These are phyloP conservation scores for Bjerkandera adusta DNA, from an alignment of 1,284 basidiomycete species.

Conservation along the genomic window DNA sequence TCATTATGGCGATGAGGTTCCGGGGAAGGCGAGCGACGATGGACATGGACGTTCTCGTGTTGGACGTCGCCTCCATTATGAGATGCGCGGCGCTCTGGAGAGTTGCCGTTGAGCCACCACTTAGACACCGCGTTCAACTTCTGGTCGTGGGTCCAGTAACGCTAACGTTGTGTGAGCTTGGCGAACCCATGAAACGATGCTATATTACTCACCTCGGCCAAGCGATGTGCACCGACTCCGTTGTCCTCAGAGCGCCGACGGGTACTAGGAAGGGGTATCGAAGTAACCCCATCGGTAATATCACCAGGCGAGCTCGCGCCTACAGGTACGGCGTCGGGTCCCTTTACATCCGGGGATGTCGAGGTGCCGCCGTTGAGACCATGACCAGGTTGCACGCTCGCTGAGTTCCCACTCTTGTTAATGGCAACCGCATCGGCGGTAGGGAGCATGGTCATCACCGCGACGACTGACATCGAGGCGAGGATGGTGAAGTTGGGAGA, in stretches of 20 bases:
- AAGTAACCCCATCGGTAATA: no score
- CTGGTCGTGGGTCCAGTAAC: no score
- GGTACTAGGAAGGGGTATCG: slow-evolving; percentile 21
- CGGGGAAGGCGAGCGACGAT: slow-evolving; percentile 15
- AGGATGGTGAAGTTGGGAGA: slow-evolving; percentile 45
- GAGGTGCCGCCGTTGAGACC: slow-evolving; percentile 11
- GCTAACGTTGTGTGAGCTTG: no score
- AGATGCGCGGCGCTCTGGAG: no score
- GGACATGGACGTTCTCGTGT: no score
- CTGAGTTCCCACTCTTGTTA: slow-evolving; percentile 23
- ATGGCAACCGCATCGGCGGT: slow-evolving; percentile 36
- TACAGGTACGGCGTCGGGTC: not conserved
- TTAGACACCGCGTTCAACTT: no score
- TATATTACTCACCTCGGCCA: slow-evolving; percentile 1
- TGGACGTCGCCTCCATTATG: no score
- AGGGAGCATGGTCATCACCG: slow-evolving; percentile 36
- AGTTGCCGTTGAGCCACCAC: no score
- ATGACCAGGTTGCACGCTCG: slow-evolving; percentile 5
- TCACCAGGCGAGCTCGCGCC: no score
- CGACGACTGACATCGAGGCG: slow-evolving; percentile 40
- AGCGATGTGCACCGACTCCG: not conserved
- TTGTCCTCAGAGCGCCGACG: not conserved
- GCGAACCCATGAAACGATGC: no score
- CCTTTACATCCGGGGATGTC: slow-evolving; percentile 4
- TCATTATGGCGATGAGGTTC: slow-evolving; percentile 18